Evolutionary conservation across 768 basidiomycete genomes (phyloP).

Genomic region (Russula vinacea): DNA sequence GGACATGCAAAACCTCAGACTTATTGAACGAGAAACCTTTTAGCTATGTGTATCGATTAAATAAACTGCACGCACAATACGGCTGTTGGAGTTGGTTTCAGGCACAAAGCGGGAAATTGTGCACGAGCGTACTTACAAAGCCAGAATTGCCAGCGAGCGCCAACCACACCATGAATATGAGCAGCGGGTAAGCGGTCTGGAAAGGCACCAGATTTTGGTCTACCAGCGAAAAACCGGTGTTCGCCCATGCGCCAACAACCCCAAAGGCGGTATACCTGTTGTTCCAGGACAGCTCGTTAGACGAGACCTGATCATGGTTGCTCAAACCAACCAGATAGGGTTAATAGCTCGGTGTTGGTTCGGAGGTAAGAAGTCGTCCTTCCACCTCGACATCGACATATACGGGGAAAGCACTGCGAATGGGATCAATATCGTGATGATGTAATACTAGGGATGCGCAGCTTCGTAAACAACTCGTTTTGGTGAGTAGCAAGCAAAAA

Average conservation of each 20-base stretch:
- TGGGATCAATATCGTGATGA: slow-evolving; percentile 42
- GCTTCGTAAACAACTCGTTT: neutral
- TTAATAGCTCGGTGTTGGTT: slow-evolving; percentile 42
- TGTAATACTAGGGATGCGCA: slow-evolving; percentile 42
- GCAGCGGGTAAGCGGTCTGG: slow-evolving; percentile 46
- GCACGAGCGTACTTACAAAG: slow-evolving; percentile 41
- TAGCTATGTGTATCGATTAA: neutral
- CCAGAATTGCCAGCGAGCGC: slow-evolving; percentile 57
- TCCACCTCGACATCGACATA: slow-evolving; percentile 40
- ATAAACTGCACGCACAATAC: slow-evolving; percentile 36
- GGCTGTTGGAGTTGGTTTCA: slow-evolving; percentile 31
- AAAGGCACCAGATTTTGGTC: slow-evolving; percentile 56
- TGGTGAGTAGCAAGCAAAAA: neutral
- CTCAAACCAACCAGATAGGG: slow-evolving; percentile 41
- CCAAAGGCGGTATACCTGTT: slow-evolving; percentile 48
- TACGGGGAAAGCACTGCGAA: slow-evolving; percentile 50
- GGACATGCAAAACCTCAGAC: slow-evolving; percentile 46
- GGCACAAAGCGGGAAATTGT: neutral
- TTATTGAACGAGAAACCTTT: slow-evolving; percentile 16
- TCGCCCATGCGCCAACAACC: slow-evolving; percentile 49
- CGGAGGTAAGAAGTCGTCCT: slow-evolving; percentile 38
- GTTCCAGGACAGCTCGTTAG: neutral
- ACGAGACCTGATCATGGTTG: neutral
- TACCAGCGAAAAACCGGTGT: slow-evolving; percentile 49
- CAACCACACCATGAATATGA: slow-evolving; percentile 42